Evolutionary conservation across 495 filamentous ascomycete species (phyloP), one percentile per base, ranked within the genome.

Genomic region (Monascus purpureus): DNA sequence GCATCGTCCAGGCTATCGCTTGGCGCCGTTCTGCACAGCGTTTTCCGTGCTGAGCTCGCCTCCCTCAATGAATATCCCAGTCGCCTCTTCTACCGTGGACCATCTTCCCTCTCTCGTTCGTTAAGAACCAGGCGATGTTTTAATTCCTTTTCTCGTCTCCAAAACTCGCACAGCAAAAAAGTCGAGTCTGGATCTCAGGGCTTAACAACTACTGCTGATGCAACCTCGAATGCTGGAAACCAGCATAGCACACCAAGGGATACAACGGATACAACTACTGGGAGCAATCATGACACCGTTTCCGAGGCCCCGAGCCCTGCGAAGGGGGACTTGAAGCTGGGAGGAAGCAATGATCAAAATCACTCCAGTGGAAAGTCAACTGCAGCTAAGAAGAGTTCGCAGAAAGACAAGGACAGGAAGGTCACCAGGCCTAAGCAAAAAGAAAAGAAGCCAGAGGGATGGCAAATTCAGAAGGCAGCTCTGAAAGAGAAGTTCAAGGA

Each of bases 381-480:
- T 28, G 6, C 15, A 33, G 31, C 13, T 42, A 35, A 7, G 14
- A 32, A 3, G n/a, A 25, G 7, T 25, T 25, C 7, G 6, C 28
- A 30, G 22, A 31, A 17, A 31, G 17, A 20, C 11, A 31, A 8
- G 3, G 12, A 8, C 26, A 28, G n/a, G 26, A 31, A 31, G 9
- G n/a, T n/a, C n/a, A 22, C 6, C 6, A 22, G 6, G 0, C 13
- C 28, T 0, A 31, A 23, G 18, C 35, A 42, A 6, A 47, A 40
- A 28, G 38, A 55, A n/a, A 51, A 44, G 37, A 60, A 63, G 37
- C 45, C 36, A 12, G 72, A 81, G 41, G 28, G 32, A 2, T 94
- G 86, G 86, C 65, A 70, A 41, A 55, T 73, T 7, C 73, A 92
- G 28, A 93, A 92, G 52, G 51, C 49, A 1, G 73, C 70, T 0